Percentiles rank a stretch among this genome's conserved stretches.
Evolutionary conservation across 495 filamentous ascomycete genomes (phyloP).

Genomic region (Glonium stellatum): DNA sequence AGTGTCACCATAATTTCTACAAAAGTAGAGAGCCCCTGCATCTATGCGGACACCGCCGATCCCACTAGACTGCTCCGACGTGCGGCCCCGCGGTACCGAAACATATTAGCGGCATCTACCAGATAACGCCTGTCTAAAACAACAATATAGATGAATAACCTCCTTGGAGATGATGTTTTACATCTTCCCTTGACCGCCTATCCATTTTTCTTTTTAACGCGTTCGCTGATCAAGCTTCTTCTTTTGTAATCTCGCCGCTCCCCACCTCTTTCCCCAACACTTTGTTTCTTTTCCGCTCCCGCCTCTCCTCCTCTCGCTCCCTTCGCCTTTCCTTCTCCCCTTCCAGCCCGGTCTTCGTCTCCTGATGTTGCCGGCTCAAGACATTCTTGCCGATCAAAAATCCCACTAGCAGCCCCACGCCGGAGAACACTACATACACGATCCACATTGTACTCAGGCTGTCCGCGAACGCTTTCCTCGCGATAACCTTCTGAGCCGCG

Average conservation of each 20-base stretch:
- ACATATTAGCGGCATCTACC: no score
- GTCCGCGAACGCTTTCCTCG: constrained; percentile 37
- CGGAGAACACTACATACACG: constrained; percentile 39
- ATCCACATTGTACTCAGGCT: constrained; percentile 44
- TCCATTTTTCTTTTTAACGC: not conserved
- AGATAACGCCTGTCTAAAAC: no score
- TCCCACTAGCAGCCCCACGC: constrained; percentile 33
- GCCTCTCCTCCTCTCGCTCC: constrained; percentile 23
- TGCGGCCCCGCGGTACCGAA: no score
- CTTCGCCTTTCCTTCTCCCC: constrained; percentile 32
- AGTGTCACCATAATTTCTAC: no score
- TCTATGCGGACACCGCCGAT: no score
- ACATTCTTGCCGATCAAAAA: constrained; percentile 37
- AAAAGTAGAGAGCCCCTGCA: no score
- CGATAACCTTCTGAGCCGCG: constrained; percentile 28
- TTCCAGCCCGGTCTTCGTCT: constrained; percentile 39
- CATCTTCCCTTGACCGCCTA: not conserved
- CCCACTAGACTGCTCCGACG: no score
- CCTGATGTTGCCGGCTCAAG: constrained; percentile 31
- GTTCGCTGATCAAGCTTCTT: not conserved
- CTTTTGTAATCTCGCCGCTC: not conserved
- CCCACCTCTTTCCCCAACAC: constrained; percentile 6
- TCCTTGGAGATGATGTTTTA: no score
- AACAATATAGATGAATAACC: no score
- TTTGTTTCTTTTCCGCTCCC: constrained; percentile 6